Percentiles rank a stretch among this genome's conserved stretches.
Conservation (phyloP, 2,329 filamentous ascomycete species). For the Phoma herbarum region DNA sequence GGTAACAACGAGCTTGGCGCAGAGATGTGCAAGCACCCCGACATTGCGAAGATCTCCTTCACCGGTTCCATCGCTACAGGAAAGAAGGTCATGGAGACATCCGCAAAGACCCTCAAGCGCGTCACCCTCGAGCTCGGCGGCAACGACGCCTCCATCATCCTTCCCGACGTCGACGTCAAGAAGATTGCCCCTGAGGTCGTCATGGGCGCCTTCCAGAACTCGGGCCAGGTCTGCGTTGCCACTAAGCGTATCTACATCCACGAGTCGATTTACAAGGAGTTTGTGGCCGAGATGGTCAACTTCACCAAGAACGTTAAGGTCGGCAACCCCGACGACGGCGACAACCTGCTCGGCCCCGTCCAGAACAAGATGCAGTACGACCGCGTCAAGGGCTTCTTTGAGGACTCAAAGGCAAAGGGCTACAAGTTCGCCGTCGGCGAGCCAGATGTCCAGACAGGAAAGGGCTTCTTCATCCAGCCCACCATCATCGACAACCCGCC, state of each 20-base stretch:
- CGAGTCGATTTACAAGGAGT: slow-evolving; percentile 50
- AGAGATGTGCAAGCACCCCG: slow-evolving; percentile 66
- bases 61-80: slow-evolving; percentile 69
- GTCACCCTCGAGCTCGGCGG: slow-evolving; percentile 69
- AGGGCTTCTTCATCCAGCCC: slow-evolving; percentile 68
- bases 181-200: slow-evolving; percentile 60
- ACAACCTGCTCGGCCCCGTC: slow-evolving; percentile 65
- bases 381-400: slow-evolving; percentile 64
- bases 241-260: slow-evolving; percentile 52
- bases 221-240: slow-evolving; percentile 59
- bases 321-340: slow-evolving; percentile 52
- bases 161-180: slow-evolving; percentile 65
- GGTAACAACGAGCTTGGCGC: slow-evolving; percentile 69
- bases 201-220: slow-evolving; percentile 63
- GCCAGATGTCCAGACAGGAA: slow-evolving; percentile 40
- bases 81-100: slow-evolving; percentile 68
- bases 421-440: slow-evolving; percentile 63
- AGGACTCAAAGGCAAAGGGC: slow-evolving; percentile 63
- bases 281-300: slow-evolving; percentile 53
- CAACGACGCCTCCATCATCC: slow-evolving; percentile 69
- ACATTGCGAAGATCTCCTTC: slow-evolving; percentile 70
- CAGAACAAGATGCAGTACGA: slow-evolving; percentile 73
- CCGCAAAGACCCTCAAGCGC: slow-evolving; percentile 66
- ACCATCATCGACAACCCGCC: slow-evolving; percentile 68
- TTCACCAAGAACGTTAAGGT: slow-evolving; percentile 56